phyloP scores from a whole-genome alignment of 2,329 filamentous ascomycete genomes.

The Helminthosporium solani region DNA sequence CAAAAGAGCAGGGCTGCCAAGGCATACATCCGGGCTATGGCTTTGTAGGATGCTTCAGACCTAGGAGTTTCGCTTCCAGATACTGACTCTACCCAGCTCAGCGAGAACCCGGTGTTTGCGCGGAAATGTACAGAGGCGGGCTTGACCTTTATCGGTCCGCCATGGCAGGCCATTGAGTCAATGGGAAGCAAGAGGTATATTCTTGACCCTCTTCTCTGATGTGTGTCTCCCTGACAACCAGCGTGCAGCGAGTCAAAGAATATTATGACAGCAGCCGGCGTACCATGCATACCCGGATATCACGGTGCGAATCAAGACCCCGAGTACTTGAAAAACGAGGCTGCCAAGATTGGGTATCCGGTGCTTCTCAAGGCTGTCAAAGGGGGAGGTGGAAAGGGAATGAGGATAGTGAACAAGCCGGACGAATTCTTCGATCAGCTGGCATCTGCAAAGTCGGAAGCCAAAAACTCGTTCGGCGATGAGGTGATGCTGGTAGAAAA shows the following conservation, averaged over 20 bases:
- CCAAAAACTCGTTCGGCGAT: slow-evolving; percentile 64
- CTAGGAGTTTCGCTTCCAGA: background rate
- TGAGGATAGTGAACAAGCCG: slow-evolving; percentile 61
- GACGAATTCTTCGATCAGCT: slow-evolving; percentile 62
- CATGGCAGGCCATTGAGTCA: slow-evolving; percentile 69
- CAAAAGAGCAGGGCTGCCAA: slow-evolving; percentile 81
- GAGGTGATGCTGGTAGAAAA: slow-evolving; percentile 68
- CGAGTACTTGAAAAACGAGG: slow-evolving; percentile 63
- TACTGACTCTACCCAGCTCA: slow-evolving; percentile 53
- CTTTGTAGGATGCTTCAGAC: slow-evolving; percentile 54
- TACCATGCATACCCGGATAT: slow-evolving; percentile 95
- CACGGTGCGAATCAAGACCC: slow-evolving; percentile 81
- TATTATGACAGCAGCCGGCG: slow-evolving; percentile 93
- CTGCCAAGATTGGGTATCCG: slow-evolving; percentile 68
- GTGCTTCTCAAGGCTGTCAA: slow-evolving; percentile 68
- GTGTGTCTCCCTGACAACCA: slow-evolving; percentile 9
- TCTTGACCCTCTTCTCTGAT: background rate
- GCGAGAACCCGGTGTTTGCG: slow-evolving; percentile 90
- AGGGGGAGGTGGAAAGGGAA: slow-evolving; percentile 67
- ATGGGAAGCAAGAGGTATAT: slow-evolving; percentile 88
- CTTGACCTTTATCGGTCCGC: slow-evolving; percentile 91
- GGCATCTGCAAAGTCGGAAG: slow-evolving; percentile 64
- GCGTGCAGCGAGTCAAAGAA: slow-evolving; percentile 71
- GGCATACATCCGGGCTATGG: slow-evolving; percentile 96
- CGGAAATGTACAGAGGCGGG: slow-evolving; percentile 85